Percentiles rank a stretch among this genome's conserved stretches.
Conservation (phyloP, 2,329 filamentous ascomycete species). For the Monilinia fructicola region DNA sequence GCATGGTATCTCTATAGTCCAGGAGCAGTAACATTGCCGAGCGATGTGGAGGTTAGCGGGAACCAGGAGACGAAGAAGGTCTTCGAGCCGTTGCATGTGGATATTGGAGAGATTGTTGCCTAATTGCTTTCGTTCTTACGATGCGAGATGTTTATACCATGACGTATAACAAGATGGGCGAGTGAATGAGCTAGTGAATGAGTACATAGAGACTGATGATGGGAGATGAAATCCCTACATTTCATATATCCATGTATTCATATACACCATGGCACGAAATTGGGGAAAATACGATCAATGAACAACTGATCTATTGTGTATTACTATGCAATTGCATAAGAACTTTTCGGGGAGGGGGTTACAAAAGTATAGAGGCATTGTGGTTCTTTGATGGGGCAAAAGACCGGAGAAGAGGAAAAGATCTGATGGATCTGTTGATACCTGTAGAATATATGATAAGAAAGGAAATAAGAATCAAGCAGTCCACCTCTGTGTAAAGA, state of each 20-base stretch:
- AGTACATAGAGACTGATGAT: slow-evolving; percentile 16
- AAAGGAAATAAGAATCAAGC: slow-evolving; percentile 28
- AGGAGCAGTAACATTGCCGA: slow-evolving; percentile 29
- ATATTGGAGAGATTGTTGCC: slow-evolving; percentile 55
- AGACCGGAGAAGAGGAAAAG: not conserved
- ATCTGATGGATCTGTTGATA: slow-evolving; percentile 33
- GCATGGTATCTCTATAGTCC: slow-evolving; percentile 96
- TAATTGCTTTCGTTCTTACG: slow-evolving; percentile 14
- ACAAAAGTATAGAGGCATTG: not conserved
- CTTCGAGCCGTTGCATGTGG: slow-evolving; percentile 57
- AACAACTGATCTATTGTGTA: slow-evolving; percentile 28
- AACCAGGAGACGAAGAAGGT: slow-evolving; percentile 40
- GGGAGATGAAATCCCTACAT: slow-evolving; percentile 7
- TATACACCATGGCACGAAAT: not conserved
- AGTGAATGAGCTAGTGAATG: not conserved
- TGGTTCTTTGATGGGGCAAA: too few species aligned
- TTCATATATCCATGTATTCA: not conserved
- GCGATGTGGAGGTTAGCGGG: slow-evolving; percentile 51
- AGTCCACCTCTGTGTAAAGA: slow-evolving; percentile 25
- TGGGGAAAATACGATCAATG: slow-evolving; percentile 11
- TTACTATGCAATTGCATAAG: slow-evolving; percentile 30
- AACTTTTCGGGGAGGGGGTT: not conserved
- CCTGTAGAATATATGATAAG: slow-evolving; percentile 37
- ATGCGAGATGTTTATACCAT: slow-evolving; percentile 1
- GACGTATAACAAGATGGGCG: not conserved